Percentiles rank a stretch among this genome's conserved stretches.
phyloP scores from a whole-genome alignment of 2,329 filamentous ascomycete species.

The Venturia nashicola region DNA sequence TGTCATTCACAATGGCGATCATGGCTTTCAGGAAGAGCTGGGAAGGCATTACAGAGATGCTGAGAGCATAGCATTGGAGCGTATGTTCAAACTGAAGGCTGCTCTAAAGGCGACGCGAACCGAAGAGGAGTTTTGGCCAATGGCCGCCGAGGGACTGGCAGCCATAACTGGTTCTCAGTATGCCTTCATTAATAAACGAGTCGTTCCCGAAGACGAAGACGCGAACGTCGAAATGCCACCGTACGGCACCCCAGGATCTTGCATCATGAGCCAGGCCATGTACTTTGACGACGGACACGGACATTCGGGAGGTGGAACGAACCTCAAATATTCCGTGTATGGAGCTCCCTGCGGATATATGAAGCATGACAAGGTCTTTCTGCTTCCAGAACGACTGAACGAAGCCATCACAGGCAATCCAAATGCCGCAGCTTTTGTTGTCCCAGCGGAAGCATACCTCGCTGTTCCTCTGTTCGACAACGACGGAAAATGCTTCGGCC shows the following conservation, averaged over 20 bases:
- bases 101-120: conserved; percentile 39
- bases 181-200: conserved; percentile 54
- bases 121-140: conserved; percentile 48
- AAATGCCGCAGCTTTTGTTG: conserved; percentile 39
- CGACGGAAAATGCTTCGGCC: conserved; percentile 53
- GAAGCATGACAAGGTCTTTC: conserved; percentile 59
- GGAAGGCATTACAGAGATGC: conserved; percentile 17
- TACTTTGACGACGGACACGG: conserved; percentile 51
- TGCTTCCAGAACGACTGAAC: conserved; percentile 50
- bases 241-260: conserved; percentile 47
- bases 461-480: conserved; percentile 50
- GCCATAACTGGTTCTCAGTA: conserved; percentile 53
- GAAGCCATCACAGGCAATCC: conserved; percentile 49
- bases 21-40: conserved; percentile 28
- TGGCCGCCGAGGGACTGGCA: conserved; percentile 52
- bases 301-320: conserved; percentile 39
- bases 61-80: conserved; percentile 50
- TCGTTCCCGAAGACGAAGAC: conserved; percentile 46
- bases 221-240: conserved; percentile 48
- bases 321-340: conserved; percentile 53
- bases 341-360: conserved; percentile 55
- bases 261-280: conserved; percentile 52
- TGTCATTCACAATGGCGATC: conserved; percentile 19
- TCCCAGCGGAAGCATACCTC: conserved; percentile 51
- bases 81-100: conserved; percentile 46